Base-by-base conservation (phyloP, 768 basidiomycete genomes). In the Leccinellum rugosiceps region DNA sequence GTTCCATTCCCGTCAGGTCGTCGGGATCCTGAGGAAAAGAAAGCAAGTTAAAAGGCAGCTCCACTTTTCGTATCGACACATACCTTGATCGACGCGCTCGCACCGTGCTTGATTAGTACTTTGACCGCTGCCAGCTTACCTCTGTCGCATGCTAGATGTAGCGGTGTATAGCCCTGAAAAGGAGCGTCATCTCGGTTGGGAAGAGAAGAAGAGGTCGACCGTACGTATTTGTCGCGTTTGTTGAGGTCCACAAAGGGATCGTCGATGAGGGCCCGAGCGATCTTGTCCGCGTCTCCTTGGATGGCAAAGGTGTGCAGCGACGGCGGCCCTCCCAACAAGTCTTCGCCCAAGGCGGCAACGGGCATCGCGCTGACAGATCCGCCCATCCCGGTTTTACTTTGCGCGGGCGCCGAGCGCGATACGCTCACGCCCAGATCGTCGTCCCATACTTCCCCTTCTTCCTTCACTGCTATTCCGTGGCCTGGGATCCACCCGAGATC, bases 121-220 rank as follows among this genome's bases (percentile, higher is more conserved):
- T 78, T 72, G 2, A 89, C 87, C 3, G 82, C 74, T 0, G 77
- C 75, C 7, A 76, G 54, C 64, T 85, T 79, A 1, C 94, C 94
- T 65, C 94, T 78, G 70, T 97, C 94, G 26, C 86, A 83, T 5
- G 94, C 94, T 0, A 95, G 78, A 64, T 97, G 94, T 19, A 97
- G 73, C 8, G 94, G 80, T 0, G 93, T 91, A 69, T 93, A 94
- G 34, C 92, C 94, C 94, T 97, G 65, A 19, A 48, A 51, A 55
- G 14, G 30, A 38, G 32, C 11, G 53, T 58, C 50, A 57, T 53
- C 38, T n/a, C n/a, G 38, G 38, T 38, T n/a, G 43, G 26, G 45
- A n/a, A 28, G 17, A 46, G 17, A 15, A 59, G 23, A 14, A 23
- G 21, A 35, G n/a, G 17, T 21, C n/a, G 14, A 28, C 74, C 87